These are phyloP conservation scores for Phaffomyces opuntiae DNA, from an alignment of 805 yeast genomes.

Conservation along the genomic window DNA sequence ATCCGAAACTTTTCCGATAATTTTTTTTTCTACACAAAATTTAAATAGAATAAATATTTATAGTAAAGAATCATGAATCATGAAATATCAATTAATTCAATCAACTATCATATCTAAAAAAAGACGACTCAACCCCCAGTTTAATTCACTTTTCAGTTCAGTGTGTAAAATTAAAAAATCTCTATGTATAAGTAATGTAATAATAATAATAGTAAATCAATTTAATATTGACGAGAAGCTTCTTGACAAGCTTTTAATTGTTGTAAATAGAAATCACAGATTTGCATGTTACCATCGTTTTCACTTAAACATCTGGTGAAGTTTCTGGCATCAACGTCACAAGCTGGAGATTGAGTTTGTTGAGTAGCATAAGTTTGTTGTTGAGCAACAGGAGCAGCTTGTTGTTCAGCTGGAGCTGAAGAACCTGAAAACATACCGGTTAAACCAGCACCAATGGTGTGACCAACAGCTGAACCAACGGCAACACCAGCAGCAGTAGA, in stretches of 20 bases:
- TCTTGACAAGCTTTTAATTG: conserved; percentile 97
- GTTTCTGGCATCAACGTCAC: conserved; percentile 91
- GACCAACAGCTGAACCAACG: conserved; percentile 96
- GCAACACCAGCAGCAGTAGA: conserved; percentile 99
- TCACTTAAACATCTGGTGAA: conserved; percentile 95
- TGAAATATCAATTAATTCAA: too few species aligned
- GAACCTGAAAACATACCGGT: conserved; percentile 85
- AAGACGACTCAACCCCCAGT: too few species aligned
- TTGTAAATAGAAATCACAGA: conserved; percentile 94
- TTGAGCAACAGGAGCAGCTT: conserved; percentile 30
- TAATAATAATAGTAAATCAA: not conserved
- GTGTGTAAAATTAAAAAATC: not conserved
- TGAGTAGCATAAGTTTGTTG: conserved; percentile 30
- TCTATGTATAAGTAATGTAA: not conserved
- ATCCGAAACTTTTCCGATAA: too few species aligned
- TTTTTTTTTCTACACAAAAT: too few species aligned
- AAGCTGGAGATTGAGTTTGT: conserved; percentile 39
- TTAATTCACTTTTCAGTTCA: not conserved
- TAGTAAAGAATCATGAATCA: too few species aligned
- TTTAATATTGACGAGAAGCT: conserved; percentile 78
- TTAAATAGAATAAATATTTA: too few species aligned
- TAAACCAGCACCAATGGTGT: conserved; percentile 92
- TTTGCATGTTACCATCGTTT: conserved; percentile 92
- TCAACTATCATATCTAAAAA: too few species aligned
- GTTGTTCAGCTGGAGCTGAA: conserved; percentile 40